These are phyloP conservation scores for Glaciozyma antarctica DNA, from an alignment of 768 basidiomycete species.

Conservation along the genomic window DNA sequence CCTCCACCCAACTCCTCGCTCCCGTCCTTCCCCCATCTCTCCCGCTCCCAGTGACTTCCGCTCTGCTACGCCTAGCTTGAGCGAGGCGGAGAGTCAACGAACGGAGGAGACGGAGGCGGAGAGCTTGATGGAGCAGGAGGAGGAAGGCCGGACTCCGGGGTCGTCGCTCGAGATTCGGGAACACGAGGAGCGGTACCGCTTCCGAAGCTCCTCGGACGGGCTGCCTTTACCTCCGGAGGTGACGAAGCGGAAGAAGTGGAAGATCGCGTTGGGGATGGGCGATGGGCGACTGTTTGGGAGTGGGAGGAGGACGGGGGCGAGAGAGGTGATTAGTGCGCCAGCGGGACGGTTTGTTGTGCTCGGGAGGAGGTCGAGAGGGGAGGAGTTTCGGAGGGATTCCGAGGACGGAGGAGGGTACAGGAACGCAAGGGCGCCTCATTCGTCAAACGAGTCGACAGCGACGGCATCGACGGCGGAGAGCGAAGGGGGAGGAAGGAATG, in stretches of 20 bases:
- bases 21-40: background rate
- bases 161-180: background rate
- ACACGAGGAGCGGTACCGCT: background rate
- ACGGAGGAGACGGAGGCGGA: constrained; percentile 18
- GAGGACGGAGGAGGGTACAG: too few species aligned
- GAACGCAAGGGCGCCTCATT: too few species aligned
- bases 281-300: constrained; percentile 9
- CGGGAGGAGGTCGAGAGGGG: background rate
- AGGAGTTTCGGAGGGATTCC: background rate
- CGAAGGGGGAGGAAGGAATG: too few species aligned
- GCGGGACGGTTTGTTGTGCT: constrained; percentile 3
- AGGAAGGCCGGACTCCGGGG: background rate
- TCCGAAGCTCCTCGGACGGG: background rate
- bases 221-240: background rate
- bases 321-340: background rate
- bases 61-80: constrained; percentile 8
- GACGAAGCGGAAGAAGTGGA: background rate
- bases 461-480: too few species aligned
- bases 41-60: background rate
- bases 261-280: background rate
- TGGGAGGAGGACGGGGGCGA: constrained; percentile 11
- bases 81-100: constrained; percentile 10
- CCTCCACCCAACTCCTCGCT: background rate
- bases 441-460: too few species aligned
- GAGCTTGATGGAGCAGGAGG: background rate